These are phyloP conservation scores for Nissolia schottii DNA, from an alignment of 306 rosid genomes.

Conservation along the genomic window DNA sequence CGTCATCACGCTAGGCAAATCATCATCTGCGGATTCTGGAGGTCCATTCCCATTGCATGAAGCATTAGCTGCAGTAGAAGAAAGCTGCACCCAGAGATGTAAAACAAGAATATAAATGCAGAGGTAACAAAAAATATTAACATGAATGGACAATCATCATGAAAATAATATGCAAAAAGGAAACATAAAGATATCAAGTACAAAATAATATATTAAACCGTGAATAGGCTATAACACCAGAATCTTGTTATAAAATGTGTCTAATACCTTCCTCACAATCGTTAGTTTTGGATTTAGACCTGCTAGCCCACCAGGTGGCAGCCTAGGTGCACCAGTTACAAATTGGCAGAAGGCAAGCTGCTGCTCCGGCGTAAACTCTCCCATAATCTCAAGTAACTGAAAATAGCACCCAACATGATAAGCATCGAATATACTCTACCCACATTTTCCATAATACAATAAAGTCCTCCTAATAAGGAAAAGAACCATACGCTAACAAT, in stretches of 20 bases:
- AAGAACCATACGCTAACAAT: conserved; percentile 55
- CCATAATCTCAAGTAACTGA: conserved; percentile 91
- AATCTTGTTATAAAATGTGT: neutral
- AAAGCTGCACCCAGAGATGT: conserved; percentile 52
- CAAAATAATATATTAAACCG: neutral
- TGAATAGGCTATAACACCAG: neutral
- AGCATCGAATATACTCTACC: conserved; percentile 12
- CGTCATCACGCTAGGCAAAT: conserved; percentile 94
- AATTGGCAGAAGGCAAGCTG: conserved; percentile 96
- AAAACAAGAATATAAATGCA: neutral
- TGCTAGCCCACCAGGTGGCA: conserved; percentile 94
- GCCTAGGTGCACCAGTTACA: conserved; percentile 97
- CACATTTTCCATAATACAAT: neutral
- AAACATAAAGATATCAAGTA: neutral
- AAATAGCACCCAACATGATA: conserved; percentile 23
- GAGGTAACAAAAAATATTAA: neutral
- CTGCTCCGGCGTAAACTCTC: conserved; percentile 85
- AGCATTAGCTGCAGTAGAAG: conserved; percentile 46
- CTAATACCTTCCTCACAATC: conserved; percentile 89
- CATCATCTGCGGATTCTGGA: conserved; percentile 79
- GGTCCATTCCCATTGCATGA: conserved; percentile 61
- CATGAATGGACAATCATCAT: neutral
- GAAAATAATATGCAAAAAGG: neutral
- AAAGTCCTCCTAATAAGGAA: neutral
- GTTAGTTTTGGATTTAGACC: conserved; percentile 91